Percentiles rank a stretch among this genome's conserved stretches.
Conservation (phyloP, 441 rosid species). For the Isatis lusitanica region DNA sequence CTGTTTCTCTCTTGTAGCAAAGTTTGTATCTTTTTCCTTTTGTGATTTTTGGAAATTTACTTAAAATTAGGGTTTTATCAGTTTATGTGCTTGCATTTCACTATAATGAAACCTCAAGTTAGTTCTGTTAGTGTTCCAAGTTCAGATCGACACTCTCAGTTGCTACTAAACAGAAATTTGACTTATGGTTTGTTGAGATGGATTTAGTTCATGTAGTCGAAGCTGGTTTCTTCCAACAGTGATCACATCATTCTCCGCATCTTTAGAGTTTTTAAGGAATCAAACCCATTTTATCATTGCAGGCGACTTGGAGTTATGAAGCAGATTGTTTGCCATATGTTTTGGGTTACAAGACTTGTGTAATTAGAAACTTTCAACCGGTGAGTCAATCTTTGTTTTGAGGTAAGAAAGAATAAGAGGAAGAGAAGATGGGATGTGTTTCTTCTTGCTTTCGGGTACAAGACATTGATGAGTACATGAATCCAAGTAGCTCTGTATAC, state of each 20-base stretch:
- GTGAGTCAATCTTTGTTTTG: not conserved
- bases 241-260: constrained; percentile 9
- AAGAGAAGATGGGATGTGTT: constrained; percentile 42
- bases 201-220: constrained; percentile 5
- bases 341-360: not conserved
- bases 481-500: constrained; percentile 67
- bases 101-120: constrained; percentile 4
- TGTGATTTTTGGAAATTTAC: not conserved
- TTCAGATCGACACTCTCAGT: constrained; percentile 8
- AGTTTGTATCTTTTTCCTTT: not conserved
- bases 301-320: constrained; percentile 17
- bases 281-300: constrained; percentile 4
- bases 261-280: not conserved
- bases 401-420: not conserved
- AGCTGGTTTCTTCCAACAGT: not conserved
- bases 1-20: constrained; percentile 8
- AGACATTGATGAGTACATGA: constrained; percentile 74
- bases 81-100: constrained; percentile 30
- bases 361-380: constrained; percentile 3
- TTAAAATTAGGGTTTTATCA: not conserved
- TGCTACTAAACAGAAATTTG: not conserved
- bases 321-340: not conserved
- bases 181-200: constrained; percentile 6
- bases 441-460: constrained; percentile 75
- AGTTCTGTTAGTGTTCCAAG: not conserved